Conservation (phyloP, 306 rosid species). For the Casuarina cunninghamiana region DNA sequence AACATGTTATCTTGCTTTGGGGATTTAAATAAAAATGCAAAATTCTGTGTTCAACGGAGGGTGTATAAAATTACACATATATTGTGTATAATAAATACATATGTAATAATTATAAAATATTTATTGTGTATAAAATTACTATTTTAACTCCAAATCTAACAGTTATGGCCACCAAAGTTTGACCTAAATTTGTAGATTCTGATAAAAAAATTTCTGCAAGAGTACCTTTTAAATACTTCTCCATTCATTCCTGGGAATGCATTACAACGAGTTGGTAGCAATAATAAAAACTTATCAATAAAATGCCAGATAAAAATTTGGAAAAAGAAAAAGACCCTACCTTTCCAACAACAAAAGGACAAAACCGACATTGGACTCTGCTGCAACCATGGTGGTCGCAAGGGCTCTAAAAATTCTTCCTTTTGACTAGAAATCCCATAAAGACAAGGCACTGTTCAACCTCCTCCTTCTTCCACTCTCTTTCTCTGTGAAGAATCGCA, state of each 20-base stretch:
- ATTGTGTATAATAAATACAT: too few relatives aligned
- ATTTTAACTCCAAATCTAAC: too few relatives aligned
- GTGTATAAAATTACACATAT: neutral
- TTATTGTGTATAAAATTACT: too few relatives aligned
- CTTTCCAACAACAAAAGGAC: too few relatives aligned
- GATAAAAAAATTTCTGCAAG: neutral
- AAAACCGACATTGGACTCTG: too few relatives aligned
- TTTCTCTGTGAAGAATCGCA: neutral
- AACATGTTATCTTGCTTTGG: neutral
- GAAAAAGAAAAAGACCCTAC: too few relatives aligned
- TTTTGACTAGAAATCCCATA: neutral
- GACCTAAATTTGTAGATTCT: neutral
- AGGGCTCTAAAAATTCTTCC: neutral
- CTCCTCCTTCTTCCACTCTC: neutral
- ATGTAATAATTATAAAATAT: too few relatives aligned
- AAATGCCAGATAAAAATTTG: neutral
- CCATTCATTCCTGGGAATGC: too few relatives aligned
- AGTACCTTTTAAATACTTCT: too few relatives aligned
- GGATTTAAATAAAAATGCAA: neutral
- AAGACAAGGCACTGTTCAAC: neutral
- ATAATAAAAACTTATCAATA: too few relatives aligned
- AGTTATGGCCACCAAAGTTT: neutral
- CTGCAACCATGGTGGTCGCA: too few relatives aligned
- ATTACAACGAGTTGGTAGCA: too few relatives aligned
- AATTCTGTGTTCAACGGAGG: neutral